phyloP scores from a whole-genome alignment of 2,329 filamentous ascomycete species.

The Aureobasidium sp. region DNA sequence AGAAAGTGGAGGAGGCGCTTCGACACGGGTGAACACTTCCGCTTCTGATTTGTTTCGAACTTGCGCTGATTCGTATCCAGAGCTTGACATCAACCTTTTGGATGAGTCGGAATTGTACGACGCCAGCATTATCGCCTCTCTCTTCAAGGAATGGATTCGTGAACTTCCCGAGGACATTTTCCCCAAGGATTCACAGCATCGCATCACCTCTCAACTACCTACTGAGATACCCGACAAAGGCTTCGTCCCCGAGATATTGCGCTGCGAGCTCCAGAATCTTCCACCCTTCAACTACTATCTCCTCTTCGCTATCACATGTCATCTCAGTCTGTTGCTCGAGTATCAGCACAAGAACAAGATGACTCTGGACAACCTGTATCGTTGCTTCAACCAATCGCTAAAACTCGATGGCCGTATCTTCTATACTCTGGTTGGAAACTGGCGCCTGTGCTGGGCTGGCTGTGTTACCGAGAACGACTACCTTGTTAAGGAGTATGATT shows the following conservation, averaged over 20 bases:
- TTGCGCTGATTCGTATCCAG: constrained; percentile 36
- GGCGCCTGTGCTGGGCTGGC: constrained; percentile 94
- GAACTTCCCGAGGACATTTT: constrained; percentile 93
- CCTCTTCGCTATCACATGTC: constrained; percentile 92
- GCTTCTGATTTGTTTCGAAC: background rate
- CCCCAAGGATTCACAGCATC: constrained; percentile 72
- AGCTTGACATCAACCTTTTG: constrained; percentile 83
- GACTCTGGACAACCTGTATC: constrained; percentile 91
- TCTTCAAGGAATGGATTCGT: constrained; percentile 93
- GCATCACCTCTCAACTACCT: constrained; percentile 71
- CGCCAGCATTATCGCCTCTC: constrained; percentile 90
- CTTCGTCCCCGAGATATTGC: constrained; percentile 70
- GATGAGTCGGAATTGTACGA: constrained; percentile 83
- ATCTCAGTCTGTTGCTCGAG: constrained; percentile 81
- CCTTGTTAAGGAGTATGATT: constrained; percentile 58
- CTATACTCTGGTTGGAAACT: constrained; percentile 89
- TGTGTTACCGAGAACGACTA: constrained; percentile 83
- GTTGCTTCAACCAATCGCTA: constrained; percentile 95
- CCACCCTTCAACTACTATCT: constrained; percentile 97
- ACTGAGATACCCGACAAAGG: constrained; percentile 68
- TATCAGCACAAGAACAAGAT: constrained; percentile 97
- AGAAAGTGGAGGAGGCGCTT: constrained; percentile 91
- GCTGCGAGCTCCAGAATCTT: constrained; percentile 88
- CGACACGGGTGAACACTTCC: constrained; percentile 57
- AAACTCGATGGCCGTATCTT: constrained; percentile 94